Evolutionary conservation across 169 alveolate genomes (phyloP).

Genomic region (Plasmodium vinckei): DNA sequence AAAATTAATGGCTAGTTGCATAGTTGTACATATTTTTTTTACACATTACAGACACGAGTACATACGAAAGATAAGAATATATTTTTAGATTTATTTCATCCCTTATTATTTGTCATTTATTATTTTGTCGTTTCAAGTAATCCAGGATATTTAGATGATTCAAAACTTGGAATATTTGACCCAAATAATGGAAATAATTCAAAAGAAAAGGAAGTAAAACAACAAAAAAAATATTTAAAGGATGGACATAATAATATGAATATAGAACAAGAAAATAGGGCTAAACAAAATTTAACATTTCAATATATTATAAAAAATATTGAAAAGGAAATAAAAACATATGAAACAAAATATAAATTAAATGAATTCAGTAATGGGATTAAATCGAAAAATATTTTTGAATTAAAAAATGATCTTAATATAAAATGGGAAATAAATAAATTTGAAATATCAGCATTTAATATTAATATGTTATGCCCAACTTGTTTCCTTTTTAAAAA

Average conservation of each 20-base stretch:
- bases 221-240: neutral
- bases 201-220: neutral
- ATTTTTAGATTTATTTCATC: slow-evolving; percentile 35
- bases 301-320: slow-evolving; percentile 33
- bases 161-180: neutral
- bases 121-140: slow-evolving; percentile 53
- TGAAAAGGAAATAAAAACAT: slow-evolving; percentile 25
- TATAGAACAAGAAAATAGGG: neutral
- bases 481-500: slow-evolving; percentile 82
- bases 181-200: neutral
- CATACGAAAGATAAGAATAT: neutral
- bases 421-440: slow-evolving; percentile 7
- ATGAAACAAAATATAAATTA: slow-evolving; percentile 38
- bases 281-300: slow-evolving; percentile 20
- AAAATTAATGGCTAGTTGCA: neutral
- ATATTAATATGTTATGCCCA: slow-evolving; percentile 59
- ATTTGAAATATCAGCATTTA: slow-evolving; percentile 40
- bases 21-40: slow-evolving; percentile 24
- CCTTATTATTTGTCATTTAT: slow-evolving; percentile 24
- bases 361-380: slow-evolving; percentile 8
- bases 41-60: slow-evolving; percentile 8
- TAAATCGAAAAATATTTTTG: slow-evolving; percentile 24
- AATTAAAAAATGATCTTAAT: slow-evolving; percentile 12
- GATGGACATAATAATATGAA: neutral
- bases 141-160: slow-evolving; percentile 43